A percentile compares a stretch with the other conserved stretches of the same genome.
These are phyloP conservation scores for Candida tropicalis DNA, from an alignment of 1,139 yeast genomes.

Conservation along the genomic window DNA sequence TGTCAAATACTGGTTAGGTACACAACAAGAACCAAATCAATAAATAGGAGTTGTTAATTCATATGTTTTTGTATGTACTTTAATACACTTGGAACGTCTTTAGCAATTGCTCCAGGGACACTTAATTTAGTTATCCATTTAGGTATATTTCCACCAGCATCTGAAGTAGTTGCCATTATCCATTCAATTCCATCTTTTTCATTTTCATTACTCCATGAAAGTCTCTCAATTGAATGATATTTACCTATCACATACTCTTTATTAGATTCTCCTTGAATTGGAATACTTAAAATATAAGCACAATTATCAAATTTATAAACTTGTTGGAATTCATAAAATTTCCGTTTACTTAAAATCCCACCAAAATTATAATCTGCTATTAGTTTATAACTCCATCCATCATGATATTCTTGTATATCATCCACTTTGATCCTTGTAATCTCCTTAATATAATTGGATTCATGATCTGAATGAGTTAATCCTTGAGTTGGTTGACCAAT, in stretches of 20 bases:
- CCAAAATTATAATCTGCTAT: constrained; percentile 52
- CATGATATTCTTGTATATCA: constrained; percentile 11
- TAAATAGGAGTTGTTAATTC: no score
- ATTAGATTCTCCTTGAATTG: constrained; percentile 34
- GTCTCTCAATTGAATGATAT: constrained; percentile 63
- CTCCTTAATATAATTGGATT: constrained; percentile 36
- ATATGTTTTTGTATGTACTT: constrained; percentile 38
- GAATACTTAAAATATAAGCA: constrained; percentile 56
- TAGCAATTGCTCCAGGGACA: constrained; percentile 59
- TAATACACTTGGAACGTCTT: constrained; percentile 67
- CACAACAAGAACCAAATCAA: constrained; percentile 4
- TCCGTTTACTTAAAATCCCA: constrained; percentile 49
- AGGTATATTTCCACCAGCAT: constrained; percentile 70
- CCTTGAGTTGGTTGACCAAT: constrained; percentile 17
- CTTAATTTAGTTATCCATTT: constrained; percentile 59
- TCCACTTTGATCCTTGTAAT: constrained; percentile 22
- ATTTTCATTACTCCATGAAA: constrained; percentile 36
- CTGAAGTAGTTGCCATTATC: constrained; percentile 67
- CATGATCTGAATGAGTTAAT: constrained; percentile 38
- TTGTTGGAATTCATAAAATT: constrained; percentile 62
- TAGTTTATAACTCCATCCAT: constrained; percentile 22
- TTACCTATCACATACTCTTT: constrained; percentile 36
- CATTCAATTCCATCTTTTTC: constrained; percentile 48
- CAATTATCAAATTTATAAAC: constrained; percentile 31
- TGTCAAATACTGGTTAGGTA: constrained; percentile 43